Conservation (phyloP, 345 rosid species). For the Eucalyptus virginea region DNA sequence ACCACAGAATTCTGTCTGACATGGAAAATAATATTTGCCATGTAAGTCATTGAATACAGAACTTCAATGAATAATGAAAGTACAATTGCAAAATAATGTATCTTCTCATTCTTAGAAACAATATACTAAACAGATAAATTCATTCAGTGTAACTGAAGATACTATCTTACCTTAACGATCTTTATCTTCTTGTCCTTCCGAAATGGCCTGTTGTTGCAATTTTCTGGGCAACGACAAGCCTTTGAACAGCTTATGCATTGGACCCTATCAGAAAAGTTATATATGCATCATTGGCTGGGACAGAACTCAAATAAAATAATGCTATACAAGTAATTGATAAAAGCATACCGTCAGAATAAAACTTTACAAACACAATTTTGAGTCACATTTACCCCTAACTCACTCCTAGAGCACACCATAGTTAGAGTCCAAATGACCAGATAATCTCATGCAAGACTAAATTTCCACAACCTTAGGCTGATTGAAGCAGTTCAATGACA, state of each 20-base stretch:
- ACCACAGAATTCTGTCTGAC: slow-evolving; percentile 83
- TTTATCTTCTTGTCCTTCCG: slow-evolving; percentile 82
- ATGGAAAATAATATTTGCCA: background rate
- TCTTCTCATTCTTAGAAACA: background rate
- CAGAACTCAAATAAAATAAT: background rate
- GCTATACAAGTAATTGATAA: background rate
- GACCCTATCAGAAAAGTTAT: slow-evolving; percentile 27
- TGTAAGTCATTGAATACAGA: background rate
- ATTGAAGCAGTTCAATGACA: background rate
- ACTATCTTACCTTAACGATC: slow-evolving; percentile 53
- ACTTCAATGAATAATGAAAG: background rate
- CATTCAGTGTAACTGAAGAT: background rate
- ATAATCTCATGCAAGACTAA: background rate
- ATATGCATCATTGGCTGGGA: background rate
- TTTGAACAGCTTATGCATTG: slow-evolving; percentile 92
- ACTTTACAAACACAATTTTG: background rate
- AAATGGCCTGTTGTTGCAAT: slow-evolving; percentile 90
- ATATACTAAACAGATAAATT: background rate
- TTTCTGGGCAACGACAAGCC: slow-evolving; percentile 71
- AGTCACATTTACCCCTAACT: background rate
- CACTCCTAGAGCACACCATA: background rate
- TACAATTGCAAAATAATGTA: background rate
- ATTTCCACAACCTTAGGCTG: background rate
- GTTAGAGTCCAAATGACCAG: background rate
- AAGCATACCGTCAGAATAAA: background rate